Evolutionary conservation across 495 filamentous ascomycete species (phyloP).

Genomic region (Penicillium canescens): DNA sequence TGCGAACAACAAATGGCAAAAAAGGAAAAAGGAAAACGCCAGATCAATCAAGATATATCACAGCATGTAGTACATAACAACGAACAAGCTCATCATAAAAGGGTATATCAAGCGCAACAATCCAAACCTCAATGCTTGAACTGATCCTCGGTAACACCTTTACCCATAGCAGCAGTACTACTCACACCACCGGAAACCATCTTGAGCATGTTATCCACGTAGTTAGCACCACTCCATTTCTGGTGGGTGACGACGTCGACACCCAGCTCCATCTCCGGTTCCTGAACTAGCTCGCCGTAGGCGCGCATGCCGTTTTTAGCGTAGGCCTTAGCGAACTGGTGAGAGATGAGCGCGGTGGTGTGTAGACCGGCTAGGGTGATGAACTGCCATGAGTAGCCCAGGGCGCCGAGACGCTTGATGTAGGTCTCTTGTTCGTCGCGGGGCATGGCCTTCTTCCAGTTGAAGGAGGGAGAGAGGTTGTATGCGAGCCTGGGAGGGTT

Average conservation of each 20-base stretch:
- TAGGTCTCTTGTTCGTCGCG: slow-evolving; percentile 94
- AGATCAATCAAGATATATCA: slow-evolving; percentile 6
- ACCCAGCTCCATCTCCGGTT: slow-evolving; percentile 88
- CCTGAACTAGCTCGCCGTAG: slow-evolving; percentile 94
- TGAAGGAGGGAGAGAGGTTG: slow-evolving; percentile 98
- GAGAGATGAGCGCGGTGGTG: slow-evolving; percentile 86
- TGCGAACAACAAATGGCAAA: slow-evolving; percentile 6
- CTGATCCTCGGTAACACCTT: slow-evolving; percentile 97
- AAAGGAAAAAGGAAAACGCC: slow-evolving; percentile 7
- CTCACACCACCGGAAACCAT: slow-evolving; percentile 96
- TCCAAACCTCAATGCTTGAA: slow-evolving; percentile 56
- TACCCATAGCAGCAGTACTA: slow-evolving; percentile 91
- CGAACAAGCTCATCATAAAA: slow-evolving; percentile 7
- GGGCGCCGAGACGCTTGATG: slow-evolving; percentile 79
- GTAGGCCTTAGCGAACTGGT: slow-evolving; percentile 86
- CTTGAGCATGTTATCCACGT: slow-evolving; percentile 90
- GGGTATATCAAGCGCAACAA: slow-evolving; percentile 3
- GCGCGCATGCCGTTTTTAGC: slow-evolving; percentile 85
- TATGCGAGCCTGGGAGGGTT: slow-evolving; percentile 69
- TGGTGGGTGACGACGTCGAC: slow-evolving; percentile 98
- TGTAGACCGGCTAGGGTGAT: slow-evolving; percentile 98
- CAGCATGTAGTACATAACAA: slow-evolving; percentile 14
- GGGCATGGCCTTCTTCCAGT: slow-evolving; percentile 98
- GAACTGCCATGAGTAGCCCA: slow-evolving; percentile 99
- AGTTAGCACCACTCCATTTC: slow-evolving; percentile 96